Conservation (phyloP, 1,284 basidiomycete species). For the Wallemia hederae region DNA sequence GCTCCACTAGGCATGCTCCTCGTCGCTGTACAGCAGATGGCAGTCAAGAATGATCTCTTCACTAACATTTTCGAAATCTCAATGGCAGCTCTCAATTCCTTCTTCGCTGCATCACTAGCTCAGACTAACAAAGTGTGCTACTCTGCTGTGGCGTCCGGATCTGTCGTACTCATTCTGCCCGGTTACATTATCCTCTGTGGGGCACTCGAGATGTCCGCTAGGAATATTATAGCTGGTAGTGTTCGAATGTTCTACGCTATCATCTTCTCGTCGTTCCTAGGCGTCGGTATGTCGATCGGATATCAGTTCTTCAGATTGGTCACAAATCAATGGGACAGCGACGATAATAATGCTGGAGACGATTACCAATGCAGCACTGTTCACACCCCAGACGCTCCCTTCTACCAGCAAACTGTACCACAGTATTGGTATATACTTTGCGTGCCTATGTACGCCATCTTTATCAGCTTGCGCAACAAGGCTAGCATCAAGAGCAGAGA, state of each 20-base stretch:
- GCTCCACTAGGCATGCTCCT: slow-evolving; percentile 57
- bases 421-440: background rate
- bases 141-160: slow-evolving; percentile 49
- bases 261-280: slow-evolving; percentile 27
- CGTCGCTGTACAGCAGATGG: slow-evolving; percentile 40
- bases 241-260: slow-evolving; percentile 28
- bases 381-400: slow-evolving; percentile 21
- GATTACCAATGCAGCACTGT: slow-evolving; percentile 30
- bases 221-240: slow-evolving; percentile 18
- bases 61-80: slow-evolving; percentile 66
- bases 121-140: slow-evolving; percentile 50
- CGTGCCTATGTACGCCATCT: background rate
- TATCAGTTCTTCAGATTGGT: background rate
- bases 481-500: background rate
- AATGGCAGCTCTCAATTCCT: slow-evolving; percentile 43
- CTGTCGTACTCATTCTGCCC: slow-evolving; percentile 63
- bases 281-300: slow-evolving; percentile 1
- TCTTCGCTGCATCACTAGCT: slow-evolving; percentile 45
- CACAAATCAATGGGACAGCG: background rate
- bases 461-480: background rate
- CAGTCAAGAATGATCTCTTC: slow-evolving; percentile 50
- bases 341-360: slow-evolving; percentile 29
- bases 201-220: slow-evolving; percentile 35
- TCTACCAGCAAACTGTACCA: slow-evolving; percentile 20
- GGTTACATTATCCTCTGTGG: slow-evolving; percentile 55